phyloP scores from a whole-genome alignment of 75 land plant genomes.

The Selaginella tamariscina region DNA sequence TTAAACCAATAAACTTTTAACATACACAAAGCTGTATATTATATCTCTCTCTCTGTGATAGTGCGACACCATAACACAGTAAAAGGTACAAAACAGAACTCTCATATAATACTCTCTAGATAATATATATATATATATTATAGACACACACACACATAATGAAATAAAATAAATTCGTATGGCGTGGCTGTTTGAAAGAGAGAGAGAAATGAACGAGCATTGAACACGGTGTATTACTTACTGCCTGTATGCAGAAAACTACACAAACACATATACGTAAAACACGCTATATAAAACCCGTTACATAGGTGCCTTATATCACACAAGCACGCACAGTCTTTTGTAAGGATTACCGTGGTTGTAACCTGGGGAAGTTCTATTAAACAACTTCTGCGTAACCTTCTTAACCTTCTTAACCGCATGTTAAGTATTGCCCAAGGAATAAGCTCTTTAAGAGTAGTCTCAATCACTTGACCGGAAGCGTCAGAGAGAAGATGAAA shows the following conservation, averaged over 20 bases:
- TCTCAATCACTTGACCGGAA: slow-evolving; percentile 76
- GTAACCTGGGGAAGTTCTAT: too few species aligned
- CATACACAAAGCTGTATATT: too few species aligned
- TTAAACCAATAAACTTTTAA: too few species aligned
- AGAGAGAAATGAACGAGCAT: background rate
- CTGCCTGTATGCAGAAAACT: too few species aligned
- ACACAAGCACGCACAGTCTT: slow-evolving; percentile 51
- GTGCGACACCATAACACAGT: background rate
- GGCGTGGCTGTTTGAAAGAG: background rate
- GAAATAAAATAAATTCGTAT: too few species aligned
- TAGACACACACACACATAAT: too few species aligned
- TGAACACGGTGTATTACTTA: too few species aligned
- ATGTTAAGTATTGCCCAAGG: slow-evolving; percentile 71
- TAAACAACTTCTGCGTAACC: too few species aligned
- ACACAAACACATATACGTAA: background rate
- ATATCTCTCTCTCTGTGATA: too few species aligned
- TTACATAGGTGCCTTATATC: slow-evolving; percentile 68
- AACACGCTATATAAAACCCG: background rate
- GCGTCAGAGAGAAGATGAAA: slow-evolving; percentile 86
- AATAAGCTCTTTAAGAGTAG: slow-evolving; percentile 60
- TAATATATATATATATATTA: background rate
- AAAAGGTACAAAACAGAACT: too few species aligned
- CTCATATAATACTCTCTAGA: background rate
- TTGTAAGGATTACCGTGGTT: slow-evolving; percentile 49
- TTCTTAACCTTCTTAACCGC: too few species aligned